phyloP scores from a whole-genome alignment of 2,329 filamentous ascomycete species.

The Exophiala mesophila region DNA sequence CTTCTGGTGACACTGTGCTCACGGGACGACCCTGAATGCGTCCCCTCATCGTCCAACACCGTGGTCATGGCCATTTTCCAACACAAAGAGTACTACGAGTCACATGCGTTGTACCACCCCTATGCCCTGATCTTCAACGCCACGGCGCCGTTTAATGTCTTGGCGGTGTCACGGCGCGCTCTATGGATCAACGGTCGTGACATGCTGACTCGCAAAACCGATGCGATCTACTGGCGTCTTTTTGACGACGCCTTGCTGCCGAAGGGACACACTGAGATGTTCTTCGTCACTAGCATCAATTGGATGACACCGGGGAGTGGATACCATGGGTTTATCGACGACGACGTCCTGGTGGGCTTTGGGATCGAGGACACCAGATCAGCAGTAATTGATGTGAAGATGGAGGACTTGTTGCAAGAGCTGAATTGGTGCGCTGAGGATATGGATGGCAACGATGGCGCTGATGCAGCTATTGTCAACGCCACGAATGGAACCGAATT shows the following conservation, averaged over 20 bases:
- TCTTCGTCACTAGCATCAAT: constrained; percentile 54
- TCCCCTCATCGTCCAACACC: constrained; percentile 43
- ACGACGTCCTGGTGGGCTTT: constrained; percentile 52
- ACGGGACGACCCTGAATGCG: constrained; percentile 44
- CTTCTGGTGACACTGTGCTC: constrained; percentile 52
- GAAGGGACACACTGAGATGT: constrained; percentile 41
- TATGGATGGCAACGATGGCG: no score
- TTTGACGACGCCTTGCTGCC: constrained; percentile 6
- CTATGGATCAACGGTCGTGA: constrained; percentile 51
- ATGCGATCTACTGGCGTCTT: constrained; percentile 7
- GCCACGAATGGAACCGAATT: no score
- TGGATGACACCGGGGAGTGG: constrained; percentile 46
- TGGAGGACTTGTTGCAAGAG: constrained; percentile 45
- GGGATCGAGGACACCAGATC: constrained; percentile 51
- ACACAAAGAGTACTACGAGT: constrained; percentile 47
- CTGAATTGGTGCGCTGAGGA: no score
- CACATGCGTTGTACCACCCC: constrained; percentile 33
- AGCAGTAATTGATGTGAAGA: constrained; percentile 49
- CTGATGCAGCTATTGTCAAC: no score
- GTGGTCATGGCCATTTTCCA: constrained; percentile 54
- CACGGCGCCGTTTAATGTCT: constrained; percentile 13
- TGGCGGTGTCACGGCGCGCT: constrained; percentile 32
- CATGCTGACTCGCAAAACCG: constrained; percentile 11
- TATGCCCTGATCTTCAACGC: constrained; percentile 20
- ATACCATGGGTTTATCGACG: constrained; percentile 55